Conservation (phyloP, 2,329 filamentous ascomycete species). For the Hymenoscyphus fraxineus region DNA sequence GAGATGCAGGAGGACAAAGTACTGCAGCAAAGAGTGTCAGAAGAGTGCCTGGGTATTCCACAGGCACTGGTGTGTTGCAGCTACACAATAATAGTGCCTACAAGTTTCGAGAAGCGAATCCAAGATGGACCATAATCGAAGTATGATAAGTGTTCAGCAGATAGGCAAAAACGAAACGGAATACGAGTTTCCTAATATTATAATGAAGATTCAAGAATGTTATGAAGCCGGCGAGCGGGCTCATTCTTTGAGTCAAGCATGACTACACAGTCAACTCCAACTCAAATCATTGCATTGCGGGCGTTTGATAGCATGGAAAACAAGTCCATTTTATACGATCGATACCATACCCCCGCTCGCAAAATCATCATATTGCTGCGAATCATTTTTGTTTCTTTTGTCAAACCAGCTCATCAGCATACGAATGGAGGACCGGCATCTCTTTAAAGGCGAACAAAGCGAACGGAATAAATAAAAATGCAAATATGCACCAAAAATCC, state of each 20-base stretch:
- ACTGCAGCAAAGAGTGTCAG: conserved; percentile 99
- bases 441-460: background rate
- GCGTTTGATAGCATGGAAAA: conserved; percentile 22
- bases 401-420: conserved; percentile 8
- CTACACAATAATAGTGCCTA: conserved; percentile 36
- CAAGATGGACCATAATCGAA: conserved; percentile 12
- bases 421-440: background rate
- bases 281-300: conserved; percentile 25
- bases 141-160: background rate
- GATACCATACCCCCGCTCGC: conserved; percentile 24
- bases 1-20: conserved; percentile 92
- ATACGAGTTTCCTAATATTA: conserved; percentile 28
- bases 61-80: conserved; percentile 92
- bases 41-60: conserved; percentile 99
- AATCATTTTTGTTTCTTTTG: conserved; percentile 7
- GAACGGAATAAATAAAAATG: background rate
- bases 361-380: conserved; percentile 38
- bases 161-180: conserved; percentile 7
- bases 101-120: background rate
- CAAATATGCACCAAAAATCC: background rate
- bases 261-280: conserved; percentile 16
- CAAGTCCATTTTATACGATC: conserved; percentile 15
- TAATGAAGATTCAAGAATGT: conserved; percentile 20
- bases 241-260: conserved; percentile 9
- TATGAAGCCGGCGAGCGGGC: conserved; percentile 23